These are phyloP conservation scores for Elongisporangium senticosum DNA, from an alignment of 352 stramenopile species.

Conservation along the genomic window DNA sequence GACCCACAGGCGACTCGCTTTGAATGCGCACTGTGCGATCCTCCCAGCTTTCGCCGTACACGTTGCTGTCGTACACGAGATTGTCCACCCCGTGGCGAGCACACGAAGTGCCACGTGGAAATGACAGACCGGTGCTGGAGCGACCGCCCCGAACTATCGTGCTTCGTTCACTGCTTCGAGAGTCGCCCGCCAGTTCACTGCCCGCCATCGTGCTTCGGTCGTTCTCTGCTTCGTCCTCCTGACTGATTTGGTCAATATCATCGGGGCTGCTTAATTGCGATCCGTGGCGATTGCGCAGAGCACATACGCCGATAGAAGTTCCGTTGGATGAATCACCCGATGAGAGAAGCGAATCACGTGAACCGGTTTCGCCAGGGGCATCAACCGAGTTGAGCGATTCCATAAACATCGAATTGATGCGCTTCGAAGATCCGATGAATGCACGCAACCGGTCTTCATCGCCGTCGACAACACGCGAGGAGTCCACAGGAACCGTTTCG, in stretches of 20 bases:
- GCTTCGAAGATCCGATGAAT: conserved; percentile 45
- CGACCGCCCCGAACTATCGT: no score
- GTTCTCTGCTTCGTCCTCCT: no score
- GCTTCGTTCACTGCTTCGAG: no score
- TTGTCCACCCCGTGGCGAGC: conserved; percentile 32
- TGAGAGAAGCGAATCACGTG: conserved; percentile 25
- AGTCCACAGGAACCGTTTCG: conserved; percentile 59
- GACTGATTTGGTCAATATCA: no score
- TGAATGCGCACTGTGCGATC: conserved; percentile 55
- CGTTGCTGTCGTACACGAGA: conserved; percentile 73
- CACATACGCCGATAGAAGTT: no score
- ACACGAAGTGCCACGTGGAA: no score
- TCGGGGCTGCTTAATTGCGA: no score
- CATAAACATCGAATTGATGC: conserved; percentile 59
- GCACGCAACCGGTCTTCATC: conserved; percentile 37
- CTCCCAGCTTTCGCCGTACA: conserved; percentile 76
- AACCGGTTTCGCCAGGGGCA: conserved; percentile 3
- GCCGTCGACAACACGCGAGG: conserved; percentile 17
- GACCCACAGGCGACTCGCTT: conserved; percentile 65
- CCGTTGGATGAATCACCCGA: conserved; percentile 1
- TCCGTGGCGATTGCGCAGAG: no score
- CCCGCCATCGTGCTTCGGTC: no score
- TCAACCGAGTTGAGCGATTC: conserved; percentile 19
- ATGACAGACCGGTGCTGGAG: no score
- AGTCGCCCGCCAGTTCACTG: no score